Evolutionary conservation across 805 yeast genomes (phyloP), one percentile per base, ranked within the genome.

Genomic region (Metschnikowia shivogae): DNA sequence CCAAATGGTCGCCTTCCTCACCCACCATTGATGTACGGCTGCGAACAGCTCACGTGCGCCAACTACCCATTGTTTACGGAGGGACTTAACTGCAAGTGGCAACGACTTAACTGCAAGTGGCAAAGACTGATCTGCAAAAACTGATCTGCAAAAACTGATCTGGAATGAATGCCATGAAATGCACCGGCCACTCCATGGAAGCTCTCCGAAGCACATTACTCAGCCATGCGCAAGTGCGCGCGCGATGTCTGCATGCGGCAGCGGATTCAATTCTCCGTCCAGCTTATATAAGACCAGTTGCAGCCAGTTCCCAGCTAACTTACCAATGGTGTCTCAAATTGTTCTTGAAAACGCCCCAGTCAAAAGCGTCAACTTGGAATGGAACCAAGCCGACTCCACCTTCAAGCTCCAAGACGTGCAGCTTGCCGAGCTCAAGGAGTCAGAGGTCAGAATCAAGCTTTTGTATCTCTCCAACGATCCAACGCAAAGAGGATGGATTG

Each of bases 401-500:
- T 67, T 67, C 53, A 58, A 61, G 47, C 33, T 61, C 30, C 56
- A 45, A 27, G 48, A 55, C 22, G 34, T 44, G 22, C 48, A 42
- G 43, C 38, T 38, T 39, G 44, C 41, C n/a, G 50, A 39, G 12
- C 45, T 73, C 12, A 52, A 61, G 33, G 68, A 65, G 2, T 73
- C 69, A 38, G 72, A 77, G 39, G 43, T 80, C 10, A 57, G 75
- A 11, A 61, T 78, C n/a, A 73, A 78, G 57, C 57, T 67, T 2
- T 50, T 73, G 35, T 73, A 69, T 47, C 49, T 80, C 8, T 77
- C 84, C 20, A 76, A 80, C 52, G 85, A 81, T 56, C 85, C 86
- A 11, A 78, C 84, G 13, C 82, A 79, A 55, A 78, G 81, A 59
- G 70, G 70, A 39, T 78, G 84, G 81, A 78, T 79, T 48, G 63